phyloP scores from a whole-genome alignment of 192 early-diverging fungal genomes.

The Gonapodya prolifera region DNA sequence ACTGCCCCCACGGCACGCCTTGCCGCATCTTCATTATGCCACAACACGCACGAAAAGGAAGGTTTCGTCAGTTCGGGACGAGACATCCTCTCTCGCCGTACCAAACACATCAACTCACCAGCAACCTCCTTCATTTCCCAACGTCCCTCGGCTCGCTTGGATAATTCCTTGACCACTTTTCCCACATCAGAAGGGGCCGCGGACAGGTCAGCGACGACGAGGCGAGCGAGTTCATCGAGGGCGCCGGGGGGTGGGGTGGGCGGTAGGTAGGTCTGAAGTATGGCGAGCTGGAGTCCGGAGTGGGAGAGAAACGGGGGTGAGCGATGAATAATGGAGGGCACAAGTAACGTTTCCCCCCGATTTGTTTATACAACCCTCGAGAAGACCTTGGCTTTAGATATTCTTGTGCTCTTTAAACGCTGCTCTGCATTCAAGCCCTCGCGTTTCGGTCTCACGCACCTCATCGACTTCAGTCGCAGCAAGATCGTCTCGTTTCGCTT shows the following conservation, averaged over 20 bases:
- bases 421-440: background rate
- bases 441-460: constrained; percentile 1
- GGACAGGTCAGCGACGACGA: background rate
- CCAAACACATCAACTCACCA: too few relatives aligned
- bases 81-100: too few relatives aligned
- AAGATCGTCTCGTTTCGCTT: constrained; percentile 58
- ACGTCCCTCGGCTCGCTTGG: background rate
- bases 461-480: constrained; percentile 57
- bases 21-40: too few relatives aligned
- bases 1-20: too few relatives aligned
- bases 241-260: background rate
- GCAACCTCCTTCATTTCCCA: background rate
- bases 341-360: background rate
- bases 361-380: too few relatives aligned
- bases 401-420: background rate
- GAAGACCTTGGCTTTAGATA: background rate
- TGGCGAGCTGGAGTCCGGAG: background rate
- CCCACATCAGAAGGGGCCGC: background rate
- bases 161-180: background rate
- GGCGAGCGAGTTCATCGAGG: background rate
- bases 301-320: background rate
- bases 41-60: too few relatives aligned
- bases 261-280: background rate
- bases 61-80: too few relatives aligned
- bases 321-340: background rate